These are phyloP conservation scores for Cladosporium sp. DNA, from an alignment of 2,329 filamentous ascomycete species.

Conservation along the genomic window DNA sequence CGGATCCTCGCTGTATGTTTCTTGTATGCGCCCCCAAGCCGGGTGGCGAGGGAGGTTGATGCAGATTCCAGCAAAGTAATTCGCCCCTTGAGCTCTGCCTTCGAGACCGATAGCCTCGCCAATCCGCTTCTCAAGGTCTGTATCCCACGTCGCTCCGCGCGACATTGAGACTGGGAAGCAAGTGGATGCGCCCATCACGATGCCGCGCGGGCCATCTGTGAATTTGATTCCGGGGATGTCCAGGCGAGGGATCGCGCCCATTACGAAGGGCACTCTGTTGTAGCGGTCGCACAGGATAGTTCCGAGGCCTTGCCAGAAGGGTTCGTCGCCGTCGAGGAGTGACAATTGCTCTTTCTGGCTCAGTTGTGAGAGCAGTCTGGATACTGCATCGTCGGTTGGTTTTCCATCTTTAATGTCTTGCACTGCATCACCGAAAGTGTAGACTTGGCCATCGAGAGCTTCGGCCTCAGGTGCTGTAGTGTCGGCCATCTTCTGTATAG, in stretches of 20 bases:
- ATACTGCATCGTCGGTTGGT: background rate
- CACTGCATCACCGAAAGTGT: slow-evolving; percentile 13
- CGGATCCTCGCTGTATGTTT: slow-evolving; percentile 33
- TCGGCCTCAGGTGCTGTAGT: background rate
- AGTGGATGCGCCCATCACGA: slow-evolving; percentile 26
- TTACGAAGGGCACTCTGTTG: slow-evolving; percentile 21
- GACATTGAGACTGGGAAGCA: slow-evolving; percentile 29
- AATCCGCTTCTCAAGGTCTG: slow-evolving; percentile 29
- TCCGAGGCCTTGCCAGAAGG: slow-evolving; percentile 23
- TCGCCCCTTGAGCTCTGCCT: slow-evolving; percentile 35
- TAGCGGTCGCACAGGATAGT: slow-evolving; percentile 23
- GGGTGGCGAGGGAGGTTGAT: slow-evolving; percentile 35
- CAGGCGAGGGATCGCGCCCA: slow-evolving; percentile 18
- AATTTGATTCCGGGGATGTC: slow-evolving; percentile 27
- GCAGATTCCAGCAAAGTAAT: slow-evolving; percentile 34
- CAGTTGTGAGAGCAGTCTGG: background rate
- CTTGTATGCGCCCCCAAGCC: slow-evolving; percentile 32
- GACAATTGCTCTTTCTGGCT: slow-evolving; percentile 12
- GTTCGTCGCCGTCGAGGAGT: slow-evolving; percentile 22
- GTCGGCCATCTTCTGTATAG: background rate
- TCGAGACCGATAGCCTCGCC: slow-evolving; percentile 34
- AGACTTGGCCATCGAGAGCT: background rate
- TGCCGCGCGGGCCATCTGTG: slow-evolving; percentile 34
- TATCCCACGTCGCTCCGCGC: slow-evolving; percentile 35
- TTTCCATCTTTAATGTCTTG: slow-evolving; percentile 9